A percentile compares a stretch with the other conserved stretches of the same genome.
phyloP scores from a whole-genome alignment of 2,329 filamentous ascomycete species.

The Didymella pinodella region DNA sequence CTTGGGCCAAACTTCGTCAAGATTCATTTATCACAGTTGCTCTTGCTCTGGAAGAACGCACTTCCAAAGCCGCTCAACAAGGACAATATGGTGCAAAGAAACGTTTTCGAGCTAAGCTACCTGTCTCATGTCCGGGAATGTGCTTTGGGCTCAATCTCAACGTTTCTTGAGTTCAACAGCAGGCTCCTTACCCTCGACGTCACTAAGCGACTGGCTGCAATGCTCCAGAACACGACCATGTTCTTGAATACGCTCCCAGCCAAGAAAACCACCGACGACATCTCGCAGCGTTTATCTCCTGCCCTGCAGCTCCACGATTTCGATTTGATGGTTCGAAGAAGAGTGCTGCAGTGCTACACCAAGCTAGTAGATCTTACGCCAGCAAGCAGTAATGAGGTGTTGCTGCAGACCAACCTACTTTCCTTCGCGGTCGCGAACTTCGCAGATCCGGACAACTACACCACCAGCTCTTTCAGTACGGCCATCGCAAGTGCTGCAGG shows the following conservation, averaged over 20 bases:
- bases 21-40: constrained; percentile 92
- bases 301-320: constrained; percentile 89
- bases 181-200: constrained; percentile 91
- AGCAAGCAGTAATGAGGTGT: constrained; percentile 80
- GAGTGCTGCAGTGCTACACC: constrained; percentile 93
- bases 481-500: constrained; percentile 91
- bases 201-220: constrained; percentile 87
- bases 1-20: constrained; percentile 98
- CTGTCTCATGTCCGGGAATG: constrained; percentile 94
- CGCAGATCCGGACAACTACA: constrained; percentile 89
- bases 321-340: constrained; percentile 89
- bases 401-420: constrained; percentile 89
- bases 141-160: constrained; percentile 86
- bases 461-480: constrained; percentile 82
- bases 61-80: constrained; percentile 92
- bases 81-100: constrained; percentile 85
- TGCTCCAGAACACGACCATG: constrained; percentile 92
- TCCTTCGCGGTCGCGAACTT: constrained; percentile 91
- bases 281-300: constrained; percentile 81
- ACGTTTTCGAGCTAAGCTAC: constrained; percentile 88
- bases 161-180: constrained; percentile 93
- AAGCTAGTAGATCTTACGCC: constrained; percentile 90
- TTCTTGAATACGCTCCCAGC: constrained; percentile 86
- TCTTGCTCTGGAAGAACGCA: constrained; percentile 96
- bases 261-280: constrained; percentile 86